A percentile compares a stretch with the other conserved stretches of the same genome.
Evolutionary conservation across 1,139 yeast species (phyloP).

Genomic region (Yarrowia galli): DNA sequence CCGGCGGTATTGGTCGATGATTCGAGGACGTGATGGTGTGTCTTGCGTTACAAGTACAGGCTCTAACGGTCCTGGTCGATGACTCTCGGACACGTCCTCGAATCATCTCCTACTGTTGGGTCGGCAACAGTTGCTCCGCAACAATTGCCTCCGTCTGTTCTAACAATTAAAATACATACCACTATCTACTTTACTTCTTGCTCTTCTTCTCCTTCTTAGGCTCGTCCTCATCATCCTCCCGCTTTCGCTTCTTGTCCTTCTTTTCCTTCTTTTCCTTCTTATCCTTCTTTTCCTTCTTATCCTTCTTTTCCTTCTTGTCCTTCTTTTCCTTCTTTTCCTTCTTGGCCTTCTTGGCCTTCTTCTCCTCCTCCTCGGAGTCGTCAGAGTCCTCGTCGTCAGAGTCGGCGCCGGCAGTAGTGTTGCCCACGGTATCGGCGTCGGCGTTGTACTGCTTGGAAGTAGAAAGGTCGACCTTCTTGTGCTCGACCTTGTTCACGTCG

Average conservation of each 20-base stretch:
- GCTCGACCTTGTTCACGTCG: slow-evolving; percentile 49
- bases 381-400: slow-evolving; percentile 44
- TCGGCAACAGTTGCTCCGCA: too few relatives aligned
- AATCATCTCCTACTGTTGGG: background rate
- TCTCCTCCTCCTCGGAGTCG: slow-evolving; percentile 46
- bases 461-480: slow-evolving; percentile 79
- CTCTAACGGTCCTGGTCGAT: too few relatives aligned
- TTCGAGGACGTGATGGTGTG: background rate
- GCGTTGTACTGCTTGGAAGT: slow-evolving; percentile 91
- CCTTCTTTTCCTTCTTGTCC: slow-evolving; percentile 44
- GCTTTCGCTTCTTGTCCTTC: slow-evolving; percentile 43
- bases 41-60: too few relatives aligned
- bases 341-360: slow-evolving; percentile 45
- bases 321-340: slow-evolving; percentile 46
- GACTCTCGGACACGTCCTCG: background rate
- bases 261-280: slow-evolving; percentile 44
- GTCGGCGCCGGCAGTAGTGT: slow-evolving; percentile 44
- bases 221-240: slow-evolving; percentile 33
- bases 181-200: slow-evolving; percentile 40
- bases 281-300: slow-evolving; percentile 44
- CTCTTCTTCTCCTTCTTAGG: slow-evolving; percentile 44
- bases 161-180: slow-evolving; percentile 39
- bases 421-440: slow-evolving; percentile 56
- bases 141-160: background rate
- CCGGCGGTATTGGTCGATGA: background rate